phyloP scores from a whole-genome alignment of 352 stramenopile species.

The Globisporangium okanoganense region DNA sequence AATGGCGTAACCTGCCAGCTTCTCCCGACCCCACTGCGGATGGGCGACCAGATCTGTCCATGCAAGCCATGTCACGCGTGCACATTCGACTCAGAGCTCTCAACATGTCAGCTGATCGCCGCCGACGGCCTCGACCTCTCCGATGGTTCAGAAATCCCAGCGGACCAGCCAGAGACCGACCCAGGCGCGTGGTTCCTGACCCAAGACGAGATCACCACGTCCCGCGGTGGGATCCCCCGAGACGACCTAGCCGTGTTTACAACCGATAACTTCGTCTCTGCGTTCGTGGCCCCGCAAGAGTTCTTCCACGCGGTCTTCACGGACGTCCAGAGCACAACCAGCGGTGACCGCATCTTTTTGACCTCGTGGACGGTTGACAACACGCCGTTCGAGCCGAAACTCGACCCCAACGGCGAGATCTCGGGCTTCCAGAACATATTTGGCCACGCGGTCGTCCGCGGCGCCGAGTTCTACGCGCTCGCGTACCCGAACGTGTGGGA shows the following conservation, averaged over 20 bases:
- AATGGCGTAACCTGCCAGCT: constrained; percentile 8
- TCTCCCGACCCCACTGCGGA: constrained; percentile 11
- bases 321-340: constrained; percentile 21
- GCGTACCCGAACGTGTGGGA: constrained; percentile 8
- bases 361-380: constrained; percentile 13
- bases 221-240: constrained; percentile 21
- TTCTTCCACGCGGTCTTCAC: constrained; percentile 25
- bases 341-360: constrained; percentile 18
- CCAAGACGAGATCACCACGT: constrained; percentile 21
- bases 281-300: constrained; percentile 19
- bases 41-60: constrained; percentile 22
- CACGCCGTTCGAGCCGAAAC: constrained; percentile 8
- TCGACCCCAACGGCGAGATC: constrained; percentile 2
- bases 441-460: not conserved
- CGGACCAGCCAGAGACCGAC: constrained; percentile 18
- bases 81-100: constrained; percentile 15
- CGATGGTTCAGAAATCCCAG: constrained; percentile 17
- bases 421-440: constrained; percentile 7
- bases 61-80: constrained; percentile 37
- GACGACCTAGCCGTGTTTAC: constrained; percentile 13
- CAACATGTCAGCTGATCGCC: constrained; percentile 18
- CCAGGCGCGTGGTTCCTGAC: constrained; percentile 26
- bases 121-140: constrained; percentile 12
- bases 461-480: constrained; percentile 5
- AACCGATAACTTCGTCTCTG: constrained; percentile 15